Base-by-base conservation (phyloP, 1,284 basidiomycete genomes). In the Leccinum laetum region DNA sequence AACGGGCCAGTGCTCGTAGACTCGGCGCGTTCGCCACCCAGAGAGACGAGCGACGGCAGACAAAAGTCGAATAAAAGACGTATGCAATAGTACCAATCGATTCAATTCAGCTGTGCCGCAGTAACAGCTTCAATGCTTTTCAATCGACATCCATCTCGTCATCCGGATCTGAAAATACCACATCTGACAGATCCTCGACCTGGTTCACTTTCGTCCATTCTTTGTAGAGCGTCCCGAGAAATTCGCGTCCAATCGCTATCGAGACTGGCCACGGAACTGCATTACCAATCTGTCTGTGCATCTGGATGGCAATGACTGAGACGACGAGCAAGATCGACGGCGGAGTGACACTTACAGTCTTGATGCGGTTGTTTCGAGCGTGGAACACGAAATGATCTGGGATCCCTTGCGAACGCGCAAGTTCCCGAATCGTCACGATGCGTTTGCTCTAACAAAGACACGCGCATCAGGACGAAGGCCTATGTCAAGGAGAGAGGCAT, bases 271-370 rank as follows among this genome's bases (percentile, higher is more conserved):
- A 84, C 1, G 91, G 86, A 2, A 92, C 89, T 0, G 90, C 89
- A 68, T 93, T 93, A 16, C 91, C 91, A 67, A 93, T 92, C 68
- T 91, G 89, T 41, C 88, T 81, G 67, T 91, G 90, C 80, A 92
- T 88, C 89, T 91, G 18, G n/a, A 13, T 26, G 2, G 53, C 14
- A 55, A 26, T 2, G 53, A 55, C 53, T 26, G 53, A 55, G 24
- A 53, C 21, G 13, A 14, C 13, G 49, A 52, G 41, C 16, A 44
- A 49, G 10, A 13, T 49, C 1, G 21, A 24, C 0, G 49, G 13
- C 49, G 21, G 46, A 49, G 18, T 18, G 46, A 49, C 18, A 79
- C 88, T 68, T 66, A 92, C 91, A 1, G 86, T 89, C 41, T 83
- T 79, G 11, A 91, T 80, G 58, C 82, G 83, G 41, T 83, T 71